Conservation (phyloP, 2,329 filamentous ascomycete genomes). For the Fusarium burgessii region DNA sequence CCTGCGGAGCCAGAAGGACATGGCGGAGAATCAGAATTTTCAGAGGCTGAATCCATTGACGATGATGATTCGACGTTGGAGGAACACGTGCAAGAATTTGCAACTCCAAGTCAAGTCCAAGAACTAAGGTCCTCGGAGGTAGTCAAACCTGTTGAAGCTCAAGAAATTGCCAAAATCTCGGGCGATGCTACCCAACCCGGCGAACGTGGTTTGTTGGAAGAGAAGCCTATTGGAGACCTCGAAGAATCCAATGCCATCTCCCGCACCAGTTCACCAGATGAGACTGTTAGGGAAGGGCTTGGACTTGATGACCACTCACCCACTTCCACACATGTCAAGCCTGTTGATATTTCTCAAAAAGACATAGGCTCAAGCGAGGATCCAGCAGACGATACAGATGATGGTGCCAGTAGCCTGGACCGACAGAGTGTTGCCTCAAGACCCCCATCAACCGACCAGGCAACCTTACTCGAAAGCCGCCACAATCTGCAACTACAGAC, state of each 20-base stretch:
- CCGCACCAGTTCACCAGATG: slow-evolving; percentile 11
- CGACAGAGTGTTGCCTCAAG: slow-evolving; percentile 2
- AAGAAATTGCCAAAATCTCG: not conserved
- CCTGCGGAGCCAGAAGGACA: not conserved
- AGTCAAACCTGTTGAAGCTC: not conserved
- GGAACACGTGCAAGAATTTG: not conserved
- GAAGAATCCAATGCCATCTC: not conserved
- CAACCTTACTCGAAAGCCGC: not conserved
- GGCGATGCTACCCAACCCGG: not conserved
- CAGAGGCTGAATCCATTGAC: slow-evolving; percentile 7
- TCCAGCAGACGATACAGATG: not conserved
- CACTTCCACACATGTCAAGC: not conserved
- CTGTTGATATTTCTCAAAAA: not conserved
- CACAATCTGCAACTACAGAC: slow-evolving; percentile 1
- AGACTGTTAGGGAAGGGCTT: not conserved
- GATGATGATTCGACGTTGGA: slow-evolving; percentile 1
- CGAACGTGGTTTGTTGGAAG: not conserved
- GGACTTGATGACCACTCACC: not conserved
- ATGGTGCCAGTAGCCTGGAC: not conserved
- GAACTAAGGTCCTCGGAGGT: not conserved
- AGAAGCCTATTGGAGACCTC: not conserved
- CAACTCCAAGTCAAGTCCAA: not conserved
- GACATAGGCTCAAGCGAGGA: not conserved
- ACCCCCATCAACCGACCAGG: not conserved
- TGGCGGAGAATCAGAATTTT: slow-evolving; percentile 1